Conservation (phyloP, 2,329 filamentous ascomycete genomes). For the Truncatella angustata region DNA sequence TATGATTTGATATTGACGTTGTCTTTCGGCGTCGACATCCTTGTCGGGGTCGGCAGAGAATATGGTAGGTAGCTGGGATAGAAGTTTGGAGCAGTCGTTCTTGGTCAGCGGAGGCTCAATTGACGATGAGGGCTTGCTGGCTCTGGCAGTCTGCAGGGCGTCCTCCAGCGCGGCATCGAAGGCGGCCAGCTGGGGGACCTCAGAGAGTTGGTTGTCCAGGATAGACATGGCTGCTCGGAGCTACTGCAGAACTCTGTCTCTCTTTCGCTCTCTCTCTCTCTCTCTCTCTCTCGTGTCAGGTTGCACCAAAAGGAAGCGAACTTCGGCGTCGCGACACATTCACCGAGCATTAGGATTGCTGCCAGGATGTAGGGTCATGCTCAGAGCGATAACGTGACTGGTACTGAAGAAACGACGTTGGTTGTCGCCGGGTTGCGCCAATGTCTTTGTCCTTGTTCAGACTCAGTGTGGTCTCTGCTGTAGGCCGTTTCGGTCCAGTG, state of each 20-base stretch:
- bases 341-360: neutral
- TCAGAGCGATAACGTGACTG: neutral
- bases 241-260: neutral
- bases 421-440: neutral
- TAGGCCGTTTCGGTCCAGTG: no score
- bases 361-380: neutral
- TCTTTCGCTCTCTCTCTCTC: no score
- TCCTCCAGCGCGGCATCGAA: slow-evolving; percentile 54
- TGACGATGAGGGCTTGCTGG: slow-evolving; percentile 54
- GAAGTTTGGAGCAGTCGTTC: slow-evolving; percentile 56
- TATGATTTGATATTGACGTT: slow-evolving; percentile 65
- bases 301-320: slow-evolving; percentile 13
- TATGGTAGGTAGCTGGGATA: slow-evolving; percentile 40
- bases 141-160: slow-evolving; percentile 58
- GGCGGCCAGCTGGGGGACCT: slow-evolving; percentile 50
- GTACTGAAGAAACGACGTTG: neutral
- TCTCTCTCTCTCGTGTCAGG: no score
- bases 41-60: slow-evolving; percentile 31
- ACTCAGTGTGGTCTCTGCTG: no score
- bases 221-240: slow-evolving; percentile 45
- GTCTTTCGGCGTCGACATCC: slow-evolving; percentile 37
- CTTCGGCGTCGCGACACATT: slow-evolving; percentile 5
- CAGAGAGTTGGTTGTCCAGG: slow-evolving; percentile 41
- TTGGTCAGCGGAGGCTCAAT: slow-evolving; percentile 77
- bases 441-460: neutral